A percentile compares a stretch with the other conserved stretches of the same genome.
phyloP scores from a whole-genome alignment of 2,329 filamentous ascomycete genomes.

The Alternaria sp. region DNA sequence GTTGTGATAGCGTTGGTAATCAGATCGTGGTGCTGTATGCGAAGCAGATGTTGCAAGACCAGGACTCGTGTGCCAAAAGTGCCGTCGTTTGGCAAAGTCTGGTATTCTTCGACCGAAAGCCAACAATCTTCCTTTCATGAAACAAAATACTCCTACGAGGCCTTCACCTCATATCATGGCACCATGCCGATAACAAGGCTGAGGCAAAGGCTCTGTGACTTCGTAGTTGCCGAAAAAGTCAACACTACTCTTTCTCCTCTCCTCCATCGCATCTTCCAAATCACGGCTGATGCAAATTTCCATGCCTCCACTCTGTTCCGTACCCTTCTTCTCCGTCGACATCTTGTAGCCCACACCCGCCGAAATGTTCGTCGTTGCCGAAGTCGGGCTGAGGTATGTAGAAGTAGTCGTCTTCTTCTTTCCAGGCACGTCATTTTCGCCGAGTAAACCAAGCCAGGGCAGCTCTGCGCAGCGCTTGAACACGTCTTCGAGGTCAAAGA shows the following conservation, averaged over 20 bases:
- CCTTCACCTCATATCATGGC: constrained; percentile 35
- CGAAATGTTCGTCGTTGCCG: constrained; percentile 4
- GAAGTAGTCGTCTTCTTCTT: constrained; percentile 7
- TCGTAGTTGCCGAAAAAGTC: constrained; percentile 47
- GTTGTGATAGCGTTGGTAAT: background rate
- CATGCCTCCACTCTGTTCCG: constrained; percentile 45
- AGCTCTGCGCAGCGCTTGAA: constrained; percentile 43
- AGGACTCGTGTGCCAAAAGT: background rate
- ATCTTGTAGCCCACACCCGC: constrained; percentile 46
- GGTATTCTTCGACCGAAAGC: background rate
- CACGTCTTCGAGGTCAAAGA: constrained; percentile 45
- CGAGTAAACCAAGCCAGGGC: constrained; percentile 38
- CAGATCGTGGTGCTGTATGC: background rate
- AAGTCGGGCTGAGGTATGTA: constrained; percentile 23
- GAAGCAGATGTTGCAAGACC: background rate
- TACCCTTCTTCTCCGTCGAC: constrained; percentile 39
- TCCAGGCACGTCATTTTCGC: constrained; percentile 26
- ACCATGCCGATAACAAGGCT: constrained; percentile 38
- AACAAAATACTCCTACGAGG: background rate
- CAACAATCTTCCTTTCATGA: background rate
- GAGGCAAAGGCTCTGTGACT: constrained; percentile 42
- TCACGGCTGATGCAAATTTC: constrained; percentile 44
- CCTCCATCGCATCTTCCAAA: constrained; percentile 41
- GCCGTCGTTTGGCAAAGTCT: background rate
- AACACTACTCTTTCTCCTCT: constrained; percentile 36